These are phyloP conservation scores for Nephelium lappaceum DNA, from an alignment of 345 rosid genomes.

Conservation along the genomic window DNA sequence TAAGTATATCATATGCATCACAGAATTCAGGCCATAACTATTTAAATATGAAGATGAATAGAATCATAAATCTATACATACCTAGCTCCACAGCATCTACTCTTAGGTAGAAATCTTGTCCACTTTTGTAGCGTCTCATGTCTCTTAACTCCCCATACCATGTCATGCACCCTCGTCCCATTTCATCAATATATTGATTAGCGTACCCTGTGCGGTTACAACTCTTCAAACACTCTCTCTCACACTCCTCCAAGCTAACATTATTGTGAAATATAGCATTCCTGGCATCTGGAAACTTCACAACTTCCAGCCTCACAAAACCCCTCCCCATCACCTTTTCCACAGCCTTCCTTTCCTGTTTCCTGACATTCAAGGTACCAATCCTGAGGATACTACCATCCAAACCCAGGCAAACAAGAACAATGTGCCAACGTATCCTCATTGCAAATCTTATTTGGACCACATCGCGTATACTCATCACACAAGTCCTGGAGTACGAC, in stretches of 20 bases:
- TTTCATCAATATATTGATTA: background rate
- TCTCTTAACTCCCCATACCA: background rate
- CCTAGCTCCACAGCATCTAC: constrained; percentile 9
- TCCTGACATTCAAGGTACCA: background rate
- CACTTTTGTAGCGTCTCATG: background rate
- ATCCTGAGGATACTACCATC: background rate
- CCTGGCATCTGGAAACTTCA: constrained; percentile 1
- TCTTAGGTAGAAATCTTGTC: constrained; percentile 6
- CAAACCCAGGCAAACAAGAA: constrained; percentile 24
- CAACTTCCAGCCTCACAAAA: too few relatives aligned
- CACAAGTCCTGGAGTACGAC: constrained; percentile 18
- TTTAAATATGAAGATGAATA: too few relatives aligned
- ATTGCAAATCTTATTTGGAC: constrained; percentile 20
- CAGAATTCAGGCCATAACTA: too few relatives aligned
- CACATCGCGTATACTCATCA: constrained; percentile 22
- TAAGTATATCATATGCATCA: too few relatives aligned
- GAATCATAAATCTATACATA: background rate
- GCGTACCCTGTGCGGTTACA: constrained; percentile 7
- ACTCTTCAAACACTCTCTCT: background rate
- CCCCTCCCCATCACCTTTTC: background rate
- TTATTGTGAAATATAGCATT: background rate
- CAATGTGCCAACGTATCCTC: background rate
- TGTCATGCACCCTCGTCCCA: background rate
- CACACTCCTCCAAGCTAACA: background rate
- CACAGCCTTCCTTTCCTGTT: background rate